Evolutionary conservation across 176 grass and related monocot species (phyloP).

Genomic region (Aegilops speltoides): DNA sequence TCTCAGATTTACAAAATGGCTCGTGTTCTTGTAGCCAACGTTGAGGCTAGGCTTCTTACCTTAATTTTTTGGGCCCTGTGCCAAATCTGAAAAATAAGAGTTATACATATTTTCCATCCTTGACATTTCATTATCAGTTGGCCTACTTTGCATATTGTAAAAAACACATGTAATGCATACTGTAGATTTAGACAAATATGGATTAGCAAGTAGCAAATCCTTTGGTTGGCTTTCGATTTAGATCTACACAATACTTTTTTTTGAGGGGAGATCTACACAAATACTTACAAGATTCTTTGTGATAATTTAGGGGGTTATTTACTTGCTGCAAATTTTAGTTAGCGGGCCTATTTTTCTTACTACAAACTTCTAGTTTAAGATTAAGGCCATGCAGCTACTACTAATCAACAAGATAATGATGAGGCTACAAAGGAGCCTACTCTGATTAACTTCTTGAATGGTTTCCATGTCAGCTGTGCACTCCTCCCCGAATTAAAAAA

Average conservation of each 20-base stretch:
- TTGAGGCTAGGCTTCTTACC: too few species aligned
- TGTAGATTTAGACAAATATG: too few species aligned
- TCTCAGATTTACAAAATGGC: constrained; percentile 1
- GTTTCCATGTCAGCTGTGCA: constrained; percentile 36
- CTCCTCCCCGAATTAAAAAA: not conserved
- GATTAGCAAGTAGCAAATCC: not conserved
- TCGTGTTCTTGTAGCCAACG: not conserved
- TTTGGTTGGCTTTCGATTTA: not conserved
- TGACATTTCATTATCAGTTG: too few species aligned
- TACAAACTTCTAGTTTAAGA: not conserved
- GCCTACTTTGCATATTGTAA: too few species aligned
- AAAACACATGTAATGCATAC: too few species aligned
- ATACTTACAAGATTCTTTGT: not conserved
- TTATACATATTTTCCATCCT: too few species aligned
- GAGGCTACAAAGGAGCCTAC: constrained; percentile 6
- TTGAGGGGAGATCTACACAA: not conserved
- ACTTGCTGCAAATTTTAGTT: not conserved
- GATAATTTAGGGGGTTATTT: not conserved
- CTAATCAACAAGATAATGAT: constrained; percentile 11
- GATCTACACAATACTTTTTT: not conserved
- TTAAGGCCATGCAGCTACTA: not conserved
- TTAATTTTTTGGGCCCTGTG: too few species aligned
- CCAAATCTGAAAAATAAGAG: too few species aligned
- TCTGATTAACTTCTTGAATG: constrained; percentile 24
- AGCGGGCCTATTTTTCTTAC: not conserved